Evolutionary conservation across 371 early-diverging fungal genomes (phyloP).

Genomic region (Sporodiniella umbellata): DNA sequence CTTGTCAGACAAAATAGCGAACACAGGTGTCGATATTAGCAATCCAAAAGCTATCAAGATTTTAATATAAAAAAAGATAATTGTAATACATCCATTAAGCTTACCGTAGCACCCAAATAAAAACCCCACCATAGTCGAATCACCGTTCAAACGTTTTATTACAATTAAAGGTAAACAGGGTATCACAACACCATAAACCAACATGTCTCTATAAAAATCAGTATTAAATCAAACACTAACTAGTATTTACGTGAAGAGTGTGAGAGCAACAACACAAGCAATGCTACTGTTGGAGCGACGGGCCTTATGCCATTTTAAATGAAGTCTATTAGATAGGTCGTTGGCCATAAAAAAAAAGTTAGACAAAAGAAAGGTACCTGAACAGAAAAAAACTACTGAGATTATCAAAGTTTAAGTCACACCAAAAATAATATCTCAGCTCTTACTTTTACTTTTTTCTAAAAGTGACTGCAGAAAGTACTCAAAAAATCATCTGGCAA

Average conservation of each 20-base stretch:
- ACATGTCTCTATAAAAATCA: constrained; percentile 53
- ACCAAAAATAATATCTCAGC: neutral
- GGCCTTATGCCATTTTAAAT: constrained; percentile 36
- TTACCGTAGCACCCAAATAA: constrained; percentile 80
- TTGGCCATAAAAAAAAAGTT: neutral
- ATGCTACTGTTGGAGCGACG: constrained; percentile 44
- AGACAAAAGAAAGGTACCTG: neutral
- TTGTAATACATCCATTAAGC: neutral
- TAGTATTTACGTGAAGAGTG: constrained; percentile 49
- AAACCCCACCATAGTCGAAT: constrained; percentile 68
- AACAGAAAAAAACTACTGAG: neutral
- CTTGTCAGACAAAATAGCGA: constrained; percentile 76
- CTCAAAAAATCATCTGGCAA: no score
- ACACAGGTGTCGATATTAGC: constrained; percentile 71
- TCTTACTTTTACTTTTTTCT: no score
- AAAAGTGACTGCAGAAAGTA: no score
- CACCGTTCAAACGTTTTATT: constrained; percentile 57
- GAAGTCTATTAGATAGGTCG: neutral
- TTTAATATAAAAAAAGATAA: neutral
- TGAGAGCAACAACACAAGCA: constrained; percentile 56
- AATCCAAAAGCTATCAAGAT: constrained; percentile 63
- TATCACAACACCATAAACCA: constrained; percentile 80
- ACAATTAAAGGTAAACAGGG: constrained; percentile 82
- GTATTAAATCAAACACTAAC: neutral
- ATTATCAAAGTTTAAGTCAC: neutral